Evolutionary conservation across 2,329 filamentous ascomycete species (phyloP).

Genomic region (Colletotrichum agaves): DNA sequence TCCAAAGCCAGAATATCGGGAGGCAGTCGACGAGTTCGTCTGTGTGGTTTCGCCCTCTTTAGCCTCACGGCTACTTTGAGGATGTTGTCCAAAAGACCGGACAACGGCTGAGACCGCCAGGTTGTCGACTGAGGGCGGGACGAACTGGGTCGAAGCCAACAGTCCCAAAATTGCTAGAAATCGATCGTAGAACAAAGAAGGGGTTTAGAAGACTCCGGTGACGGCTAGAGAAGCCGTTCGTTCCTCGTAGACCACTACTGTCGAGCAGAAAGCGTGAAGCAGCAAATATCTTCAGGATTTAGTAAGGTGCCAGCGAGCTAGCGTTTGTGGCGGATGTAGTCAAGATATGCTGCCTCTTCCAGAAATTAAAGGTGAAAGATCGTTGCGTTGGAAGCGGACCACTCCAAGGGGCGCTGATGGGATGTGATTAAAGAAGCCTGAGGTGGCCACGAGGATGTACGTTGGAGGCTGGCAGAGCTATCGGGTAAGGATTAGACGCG

Average conservation of each 20-base stretch:
- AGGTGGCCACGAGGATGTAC: constrained; percentile 16
- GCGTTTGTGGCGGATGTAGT: not conserved
- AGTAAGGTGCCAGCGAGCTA: not conserved
- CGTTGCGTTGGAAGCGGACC: not conserved
- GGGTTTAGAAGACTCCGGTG: constrained; percentile 1
- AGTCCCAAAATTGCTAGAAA: constrained; percentile 31
- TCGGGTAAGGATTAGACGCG: constrained; percentile 32
- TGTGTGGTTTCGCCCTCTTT: constrained; percentile 41
- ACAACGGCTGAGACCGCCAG: constrained; percentile 38
- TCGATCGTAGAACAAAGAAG: not conserved
- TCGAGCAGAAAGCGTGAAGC: not conserved
- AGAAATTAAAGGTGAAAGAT: not conserved
- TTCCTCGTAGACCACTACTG: not conserved
- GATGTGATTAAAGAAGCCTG: not conserved
- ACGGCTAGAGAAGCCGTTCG: constrained; percentile 13
- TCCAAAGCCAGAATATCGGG: constrained; percentile 15
- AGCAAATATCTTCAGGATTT: not conserved
- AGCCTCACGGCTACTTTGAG: constrained; percentile 36
- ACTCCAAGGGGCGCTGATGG: not conserved
- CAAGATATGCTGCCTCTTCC: not conserved
- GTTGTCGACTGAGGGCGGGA: constrained; percentile 36
- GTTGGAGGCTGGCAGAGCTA: constrained; percentile 24
- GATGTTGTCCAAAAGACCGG: constrained; percentile 37
- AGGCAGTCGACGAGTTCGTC: constrained; percentile 6
- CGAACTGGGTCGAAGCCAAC: constrained; percentile 39